These are phyloP conservation scores for Podaxis sp. DNA, from an alignment of 768 basidiomycete species.

Conservation along the genomic window DNA sequence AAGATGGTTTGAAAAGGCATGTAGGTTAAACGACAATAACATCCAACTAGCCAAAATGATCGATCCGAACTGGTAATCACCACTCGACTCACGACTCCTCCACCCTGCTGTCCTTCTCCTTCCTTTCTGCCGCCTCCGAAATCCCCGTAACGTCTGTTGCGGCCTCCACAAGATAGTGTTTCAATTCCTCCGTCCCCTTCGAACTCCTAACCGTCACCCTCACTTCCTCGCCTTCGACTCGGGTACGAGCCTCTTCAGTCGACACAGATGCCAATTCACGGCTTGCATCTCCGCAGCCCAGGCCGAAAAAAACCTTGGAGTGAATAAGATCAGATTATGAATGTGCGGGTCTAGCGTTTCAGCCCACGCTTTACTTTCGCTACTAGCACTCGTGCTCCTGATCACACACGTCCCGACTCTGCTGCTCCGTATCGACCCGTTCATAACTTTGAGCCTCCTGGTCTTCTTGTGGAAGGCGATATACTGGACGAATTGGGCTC, in stretches of 20 bases:
- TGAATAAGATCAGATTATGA: neutral
- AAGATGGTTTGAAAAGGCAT: no score
- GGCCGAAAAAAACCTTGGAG: neutral
- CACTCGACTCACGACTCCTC: neutral
- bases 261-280: neutral
- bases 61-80: no score
- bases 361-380: neutral
- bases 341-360: neutral
- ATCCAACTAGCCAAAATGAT: no score
- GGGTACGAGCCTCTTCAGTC: neutral
- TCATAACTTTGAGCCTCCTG: neutral
- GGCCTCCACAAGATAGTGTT: constrained; percentile 73
- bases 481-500: neutral
- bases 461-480: neutral
- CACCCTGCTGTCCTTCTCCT: neutral
- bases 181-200: constrained; percentile 50
- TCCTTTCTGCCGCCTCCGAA: neutral
- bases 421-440: neutral
- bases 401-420: neutral
- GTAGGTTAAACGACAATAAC: no score
- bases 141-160: constrained; percentile 61
- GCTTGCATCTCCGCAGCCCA: neutral
- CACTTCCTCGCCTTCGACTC: constrained; percentile 44
- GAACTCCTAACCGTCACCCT: constrained; percentile 22
- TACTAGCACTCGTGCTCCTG: neutral